Evolutionary conservation across 139 green algal species (phyloP).

Genomic region (Picochlorum sp.): DNA sequence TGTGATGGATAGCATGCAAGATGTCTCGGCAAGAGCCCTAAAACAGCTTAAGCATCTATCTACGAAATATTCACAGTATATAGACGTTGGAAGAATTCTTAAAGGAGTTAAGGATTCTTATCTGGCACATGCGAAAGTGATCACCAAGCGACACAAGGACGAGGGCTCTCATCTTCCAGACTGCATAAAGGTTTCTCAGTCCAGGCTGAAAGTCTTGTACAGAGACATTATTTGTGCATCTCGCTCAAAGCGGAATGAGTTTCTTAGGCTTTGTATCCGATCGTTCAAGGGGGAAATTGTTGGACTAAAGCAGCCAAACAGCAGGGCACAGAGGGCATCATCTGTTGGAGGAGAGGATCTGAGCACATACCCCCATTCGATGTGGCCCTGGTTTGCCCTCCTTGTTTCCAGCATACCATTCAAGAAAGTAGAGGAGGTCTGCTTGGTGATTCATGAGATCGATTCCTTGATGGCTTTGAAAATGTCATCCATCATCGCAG

Average conservation of each 20-base stretch:
- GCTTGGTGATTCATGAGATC: slow-evolving; percentile 7
- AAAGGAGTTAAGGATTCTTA: slow-evolving; percentile 1
- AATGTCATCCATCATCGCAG: background rate
- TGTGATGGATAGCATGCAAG: slow-evolving; percentile 42
- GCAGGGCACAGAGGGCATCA: background rate
- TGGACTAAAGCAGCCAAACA: background rate
- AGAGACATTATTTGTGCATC: background rate
- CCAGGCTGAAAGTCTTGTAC: background rate
- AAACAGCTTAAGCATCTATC: slow-evolving; percentile 20
- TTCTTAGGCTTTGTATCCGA: background rate
- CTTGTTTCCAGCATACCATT: slow-evolving; percentile 4
- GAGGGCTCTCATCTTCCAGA: background rate
- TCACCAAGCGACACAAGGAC: background rate
- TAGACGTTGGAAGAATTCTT: slow-evolving; percentile 19
- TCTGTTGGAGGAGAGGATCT: background rate
- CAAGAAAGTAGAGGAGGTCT: slow-evolving; percentile 3
- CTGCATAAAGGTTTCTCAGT: background rate
- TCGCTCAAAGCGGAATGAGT: background rate
- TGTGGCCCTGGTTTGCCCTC: background rate
- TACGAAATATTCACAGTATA: slow-evolving; percentile 15
- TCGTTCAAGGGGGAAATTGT: background rate
- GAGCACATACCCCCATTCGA: background rate
- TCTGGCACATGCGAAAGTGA: background rate
- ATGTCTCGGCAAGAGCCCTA: slow-evolving; percentile 26
- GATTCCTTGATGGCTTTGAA: background rate